A percentile compares a stretch with the other conserved stretches of the same genome.
Evolutionary conservation across 371 early-diverging fungal species (phyloP).

Genomic region (Phascolomyces articulosus): DNA sequence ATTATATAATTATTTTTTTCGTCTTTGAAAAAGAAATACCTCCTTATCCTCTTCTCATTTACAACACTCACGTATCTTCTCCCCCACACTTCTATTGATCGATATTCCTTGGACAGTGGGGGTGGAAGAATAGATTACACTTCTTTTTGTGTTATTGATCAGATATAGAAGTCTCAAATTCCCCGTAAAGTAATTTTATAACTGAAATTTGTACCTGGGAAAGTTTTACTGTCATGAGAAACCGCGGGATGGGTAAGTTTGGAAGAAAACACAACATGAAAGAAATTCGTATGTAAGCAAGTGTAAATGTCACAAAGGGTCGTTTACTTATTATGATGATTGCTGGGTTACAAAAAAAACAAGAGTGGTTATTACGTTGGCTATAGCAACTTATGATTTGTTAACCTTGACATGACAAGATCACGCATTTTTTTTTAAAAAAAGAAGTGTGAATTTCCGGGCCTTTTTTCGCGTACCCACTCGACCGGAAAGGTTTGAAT

Average conservation of each 20-base stretch:
- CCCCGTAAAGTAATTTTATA: background rate
- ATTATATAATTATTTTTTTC: background rate
- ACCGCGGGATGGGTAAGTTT: background rate
- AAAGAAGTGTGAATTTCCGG: background rate
- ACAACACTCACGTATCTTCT: no score
- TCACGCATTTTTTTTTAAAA: conserved; percentile 6
- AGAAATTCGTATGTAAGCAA: background rate
- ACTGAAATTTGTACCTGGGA: conserved; percentile 1
- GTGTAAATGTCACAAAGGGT: background rate
- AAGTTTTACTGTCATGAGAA: background rate
- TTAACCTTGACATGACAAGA: conserved; percentile 1
- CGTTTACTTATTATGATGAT: background rate
- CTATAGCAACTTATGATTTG: background rate
- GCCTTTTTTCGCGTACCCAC: no score
- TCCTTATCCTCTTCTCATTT: no score
- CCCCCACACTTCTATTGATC: no score
- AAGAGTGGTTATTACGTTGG: no score
- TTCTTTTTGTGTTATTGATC: background rate
- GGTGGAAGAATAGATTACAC: background rate
- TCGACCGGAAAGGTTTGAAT: no score
- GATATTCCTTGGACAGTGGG: no score
- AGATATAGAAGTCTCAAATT: background rate
- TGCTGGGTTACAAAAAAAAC: background rate
- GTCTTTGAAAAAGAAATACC: background rate
- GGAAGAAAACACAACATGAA: background rate